phyloP scores from a whole-genome alignment of 2,329 filamentous ascomycete genomes.

The Aspergillus awamori region DNA sequence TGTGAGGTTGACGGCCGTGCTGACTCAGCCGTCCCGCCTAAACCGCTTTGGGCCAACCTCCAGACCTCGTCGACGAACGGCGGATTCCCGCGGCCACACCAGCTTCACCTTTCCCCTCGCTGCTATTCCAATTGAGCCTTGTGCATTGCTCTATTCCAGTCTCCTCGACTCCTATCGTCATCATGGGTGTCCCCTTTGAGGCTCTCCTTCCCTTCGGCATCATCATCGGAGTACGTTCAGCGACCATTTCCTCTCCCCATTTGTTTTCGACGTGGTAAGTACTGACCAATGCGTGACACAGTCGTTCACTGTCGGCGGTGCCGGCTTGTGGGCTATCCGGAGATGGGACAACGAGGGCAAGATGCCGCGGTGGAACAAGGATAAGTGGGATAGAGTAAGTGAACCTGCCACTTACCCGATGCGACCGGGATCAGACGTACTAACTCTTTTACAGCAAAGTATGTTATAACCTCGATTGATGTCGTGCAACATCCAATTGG shows the following conservation, averaged over 20 bases:
- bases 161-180: constrained; percentile 16
- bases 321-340: constrained; percentile 59
- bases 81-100: constrained; percentile 21
- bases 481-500: neutral
- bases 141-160: constrained; percentile 3
- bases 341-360: constrained; percentile 67
- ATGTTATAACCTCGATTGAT: constrained; percentile 32
- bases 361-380: constrained; percentile 60
- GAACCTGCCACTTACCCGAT: constrained; percentile 12
- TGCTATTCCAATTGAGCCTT: constrained; percentile 23
- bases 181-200: constrained; percentile 69
- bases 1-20: constrained; percentile 41
- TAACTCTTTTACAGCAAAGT: constrained; percentile 58
- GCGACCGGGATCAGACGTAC: constrained; percentile 29
- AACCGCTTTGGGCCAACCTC: constrained; percentile 31
- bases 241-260: constrained; percentile 18
- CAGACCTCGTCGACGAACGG: constrained; percentile 33
- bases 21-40: constrained; percentile 40
- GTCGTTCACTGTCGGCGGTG: constrained; percentile 65
- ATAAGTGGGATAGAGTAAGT: constrained; percentile 67
- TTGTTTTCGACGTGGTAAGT: constrained; percentile 1
- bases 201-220: constrained; percentile 66
- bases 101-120: constrained; percentile 13
- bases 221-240: constrained; percentile 59
- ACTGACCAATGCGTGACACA: constrained; percentile 44